Evolutionary conservation across 257 asterid species (phyloP).

Genomic region (Capsicum baccatum): DNA sequence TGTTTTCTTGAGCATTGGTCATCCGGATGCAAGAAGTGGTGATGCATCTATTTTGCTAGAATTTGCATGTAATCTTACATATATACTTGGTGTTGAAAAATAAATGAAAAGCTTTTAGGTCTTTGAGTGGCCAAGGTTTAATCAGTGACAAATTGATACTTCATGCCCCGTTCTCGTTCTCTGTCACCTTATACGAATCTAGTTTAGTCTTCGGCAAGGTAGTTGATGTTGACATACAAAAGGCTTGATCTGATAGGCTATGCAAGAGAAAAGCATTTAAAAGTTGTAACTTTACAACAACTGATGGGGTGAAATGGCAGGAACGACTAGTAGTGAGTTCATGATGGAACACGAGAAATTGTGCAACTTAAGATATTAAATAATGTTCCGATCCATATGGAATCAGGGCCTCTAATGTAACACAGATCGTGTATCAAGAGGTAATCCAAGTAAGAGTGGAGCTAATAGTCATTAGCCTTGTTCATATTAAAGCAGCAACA

Average conservation of each 20-base stretch:
- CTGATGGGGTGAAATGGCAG: too few species aligned
- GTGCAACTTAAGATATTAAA: too few species aligned
- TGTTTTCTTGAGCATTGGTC: neutral
- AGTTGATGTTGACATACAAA: neutral
- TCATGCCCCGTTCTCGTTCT: neutral
- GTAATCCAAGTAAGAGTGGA: too few species aligned
- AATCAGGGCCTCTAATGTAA: too few species aligned
- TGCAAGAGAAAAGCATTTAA: neutral
- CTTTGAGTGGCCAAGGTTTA: neutral
- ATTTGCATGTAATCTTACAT: too few species aligned
- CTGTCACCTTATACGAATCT: neutral
- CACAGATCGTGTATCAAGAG: too few species aligned
- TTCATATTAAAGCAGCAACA: too few species aligned
- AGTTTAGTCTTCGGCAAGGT: neutral
- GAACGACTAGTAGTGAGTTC: too few species aligned
- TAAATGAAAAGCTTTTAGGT: neutral
- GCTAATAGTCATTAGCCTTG: too few species aligned
- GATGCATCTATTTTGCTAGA: neutral
- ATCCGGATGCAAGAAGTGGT: neutral
- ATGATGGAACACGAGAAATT: too few species aligned
- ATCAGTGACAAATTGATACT: neutral
- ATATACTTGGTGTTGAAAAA: neutral
- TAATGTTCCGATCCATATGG: too few species aligned
- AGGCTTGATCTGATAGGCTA: neutral
- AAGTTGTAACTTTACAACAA: neutral